Conservation (phyloP, 228 moss, liverwort and hornwort genomes). For the Sphagnum magellanicum region DNA sequence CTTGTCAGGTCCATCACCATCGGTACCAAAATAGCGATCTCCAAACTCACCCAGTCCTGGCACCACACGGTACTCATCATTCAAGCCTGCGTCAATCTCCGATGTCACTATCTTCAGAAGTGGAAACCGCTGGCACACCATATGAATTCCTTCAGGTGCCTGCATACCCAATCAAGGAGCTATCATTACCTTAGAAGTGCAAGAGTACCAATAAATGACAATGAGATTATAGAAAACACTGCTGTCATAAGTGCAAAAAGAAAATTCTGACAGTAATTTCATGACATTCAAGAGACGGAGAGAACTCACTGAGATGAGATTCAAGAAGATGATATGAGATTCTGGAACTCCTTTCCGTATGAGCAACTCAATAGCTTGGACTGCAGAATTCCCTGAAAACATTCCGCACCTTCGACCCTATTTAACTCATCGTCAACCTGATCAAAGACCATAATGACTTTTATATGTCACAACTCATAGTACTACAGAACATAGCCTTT, state of each 20-base stretch:
- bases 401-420: no score
- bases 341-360: slow-evolving; percentile 73
- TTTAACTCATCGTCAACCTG: no score
- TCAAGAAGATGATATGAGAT: slow-evolving; percentile 65
- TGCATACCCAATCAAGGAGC: background rate
- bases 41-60: slow-evolving; percentile 88
- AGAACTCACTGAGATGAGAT: slow-evolving; percentile 51
- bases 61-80: slow-evolving; percentile 58
- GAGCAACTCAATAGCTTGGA: slow-evolving; percentile 77
- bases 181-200: background rate
- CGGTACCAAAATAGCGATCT: slow-evolving; percentile 83
- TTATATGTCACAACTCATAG: no score
- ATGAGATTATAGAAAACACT: background rate
- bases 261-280: background rate
- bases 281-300: background rate
- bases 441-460: no score
- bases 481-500: no score
- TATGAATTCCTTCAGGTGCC: slow-evolving; percentile 78
- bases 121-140: slow-evolving; percentile 68
- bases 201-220: no score
- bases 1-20: slow-evolving; percentile 35
- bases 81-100: slow-evolving; percentile 64
- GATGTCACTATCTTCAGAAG: slow-evolving; percentile 69
- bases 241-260: background rate
- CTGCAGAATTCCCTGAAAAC: slow-evolving; percentile 60